Percentiles rank a stretch among this genome's conserved stretches.
Conservation (phyloP, 1,139 yeast species). For the Hemisphaericaspora lyxosophila region DNA sequence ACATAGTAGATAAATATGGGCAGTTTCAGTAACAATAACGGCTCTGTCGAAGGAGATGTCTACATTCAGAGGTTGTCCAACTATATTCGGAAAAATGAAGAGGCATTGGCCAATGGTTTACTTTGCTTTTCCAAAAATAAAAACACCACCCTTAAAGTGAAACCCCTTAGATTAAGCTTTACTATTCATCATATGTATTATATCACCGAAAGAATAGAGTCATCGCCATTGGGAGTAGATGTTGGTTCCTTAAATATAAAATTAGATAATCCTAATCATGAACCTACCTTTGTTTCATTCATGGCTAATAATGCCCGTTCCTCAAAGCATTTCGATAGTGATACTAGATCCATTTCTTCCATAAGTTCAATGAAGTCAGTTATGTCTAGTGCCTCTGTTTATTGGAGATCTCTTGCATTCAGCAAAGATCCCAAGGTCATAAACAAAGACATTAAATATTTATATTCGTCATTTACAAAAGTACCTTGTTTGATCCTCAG, state of each 20-base stretch:
- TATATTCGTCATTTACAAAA: slow-evolving; percentile 66
- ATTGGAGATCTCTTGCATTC: slow-evolving; percentile 41
- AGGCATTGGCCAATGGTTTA: slow-evolving; percentile 46
- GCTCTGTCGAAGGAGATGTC: slow-evolving; percentile 44
- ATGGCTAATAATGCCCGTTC: slow-evolving; percentile 50
- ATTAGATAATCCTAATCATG: slow-evolving; percentile 57
- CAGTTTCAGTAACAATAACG: slow-evolving; percentile 19
- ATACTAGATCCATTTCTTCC: slow-evolving; percentile 60
- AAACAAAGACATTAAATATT: slow-evolving; percentile 52
- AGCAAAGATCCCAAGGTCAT: slow-evolving; percentile 45
- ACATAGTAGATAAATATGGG: slow-evolving; percentile 24
- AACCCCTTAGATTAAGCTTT: slow-evolving; percentile 56
- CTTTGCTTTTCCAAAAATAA: slow-evolving; percentile 40
- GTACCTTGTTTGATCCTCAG: slow-evolving; percentile 62
- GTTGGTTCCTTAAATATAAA: slow-evolving; percentile 67
- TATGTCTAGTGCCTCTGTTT: slow-evolving; percentile 44
- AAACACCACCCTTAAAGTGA: slow-evolving; percentile 26
- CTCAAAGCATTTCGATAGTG: slow-evolving; percentile 51
- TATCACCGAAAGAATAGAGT: slow-evolving; percentile 57
- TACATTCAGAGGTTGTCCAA: slow-evolving; percentile 43
- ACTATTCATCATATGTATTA: slow-evolving; percentile 66
- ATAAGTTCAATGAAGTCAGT: slow-evolving; percentile 63
- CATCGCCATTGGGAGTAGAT: slow-evolving; percentile 49
- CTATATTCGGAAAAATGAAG: slow-evolving; percentile 44
- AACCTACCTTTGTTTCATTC: slow-evolving; percentile 54